A percentile compares a stretch with the other conserved stretches of the same genome.
phyloP scores from a whole-genome alignment of 306 rosid species.

The Elaeagnus macrophylla region DNA sequence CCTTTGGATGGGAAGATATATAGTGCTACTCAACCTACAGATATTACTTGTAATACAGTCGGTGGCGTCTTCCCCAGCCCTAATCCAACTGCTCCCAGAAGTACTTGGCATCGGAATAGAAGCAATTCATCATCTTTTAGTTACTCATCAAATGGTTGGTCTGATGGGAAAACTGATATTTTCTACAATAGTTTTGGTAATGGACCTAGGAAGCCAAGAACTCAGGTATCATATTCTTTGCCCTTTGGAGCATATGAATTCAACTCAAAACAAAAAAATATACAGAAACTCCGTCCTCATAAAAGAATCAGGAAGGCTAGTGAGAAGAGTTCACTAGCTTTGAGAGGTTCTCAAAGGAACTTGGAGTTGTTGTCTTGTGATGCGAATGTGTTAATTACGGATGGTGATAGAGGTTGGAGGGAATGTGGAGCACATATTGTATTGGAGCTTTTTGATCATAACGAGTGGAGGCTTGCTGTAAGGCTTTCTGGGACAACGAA shows the following conservation, averaged over 20 bases:
- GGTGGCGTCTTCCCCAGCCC: conserved; percentile 50
- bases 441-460: conserved; percentile 68
- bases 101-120: conserved; percentile 61
- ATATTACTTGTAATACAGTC: conserved; percentile 46
- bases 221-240: conserved; percentile 75
- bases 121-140: conserved; percentile 47
- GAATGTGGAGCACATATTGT: conserved; percentile 63
- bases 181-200: conserved; percentile 56
- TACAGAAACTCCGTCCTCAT: conserved; percentile 53
- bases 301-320: conserved; percentile 73
- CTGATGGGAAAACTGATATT: conserved; percentile 58
- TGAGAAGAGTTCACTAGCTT: conserved; percentile 55
- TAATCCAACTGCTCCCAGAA: conserved; percentile 79
- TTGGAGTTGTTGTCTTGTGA: conserved; percentile 63
- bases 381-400: conserved; percentile 66
- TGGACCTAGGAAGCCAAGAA: conserved; percentile 88
- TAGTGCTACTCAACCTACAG: conserved; percentile 42
- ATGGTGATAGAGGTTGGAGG: conserved; percentile 85
- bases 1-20: conserved; percentile 37
- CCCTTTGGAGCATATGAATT: conserved; percentile 62
- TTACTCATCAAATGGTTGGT: conserved; percentile 51
- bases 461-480: conserved; percentile 91
- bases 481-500: conserved; percentile 60
- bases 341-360: conserved; percentile 48
- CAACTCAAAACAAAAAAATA: conserved; percentile 40